phyloP scores from a whole-genome alignment of 495 filamentous ascomycete genomes.

The Xylaria castorea region DNA sequence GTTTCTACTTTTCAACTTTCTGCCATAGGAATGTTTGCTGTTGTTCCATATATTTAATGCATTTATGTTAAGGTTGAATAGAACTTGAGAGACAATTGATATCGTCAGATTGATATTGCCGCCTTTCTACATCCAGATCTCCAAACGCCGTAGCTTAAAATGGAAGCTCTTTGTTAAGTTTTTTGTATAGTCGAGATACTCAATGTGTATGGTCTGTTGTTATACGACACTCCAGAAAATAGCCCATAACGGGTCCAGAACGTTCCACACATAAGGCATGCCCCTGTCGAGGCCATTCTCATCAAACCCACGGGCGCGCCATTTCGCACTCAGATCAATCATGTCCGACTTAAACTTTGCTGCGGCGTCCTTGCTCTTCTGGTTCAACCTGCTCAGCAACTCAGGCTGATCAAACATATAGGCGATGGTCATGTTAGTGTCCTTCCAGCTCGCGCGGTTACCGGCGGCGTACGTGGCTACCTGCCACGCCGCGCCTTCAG shows the following conservation, averaged over 20 bases:
- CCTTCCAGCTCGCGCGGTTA: constrained; percentile 30
- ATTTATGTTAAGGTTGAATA: background rate
- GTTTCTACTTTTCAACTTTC: background rate
- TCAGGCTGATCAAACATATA: constrained; percentile 40
- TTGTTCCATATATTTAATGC: background rate
- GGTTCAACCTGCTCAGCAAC: constrained; percentile 33
- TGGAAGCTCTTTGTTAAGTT: background rate
- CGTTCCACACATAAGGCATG: constrained; percentile 50
- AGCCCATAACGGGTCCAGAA: constrained; percentile 36
- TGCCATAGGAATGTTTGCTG: background rate
- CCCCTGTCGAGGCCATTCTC: constrained; percentile 43
- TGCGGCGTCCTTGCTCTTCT: constrained; percentile 28
- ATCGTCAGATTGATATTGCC: background rate
- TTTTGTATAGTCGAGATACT: background rate
- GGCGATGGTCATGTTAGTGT: constrained; percentile 34
- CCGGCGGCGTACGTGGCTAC: constrained; percentile 29
- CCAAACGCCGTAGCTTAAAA: background rate
- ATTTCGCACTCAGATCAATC: constrained; percentile 35
- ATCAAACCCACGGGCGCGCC: constrained; percentile 40
- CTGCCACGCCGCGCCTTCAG: constrained; percentile 14
- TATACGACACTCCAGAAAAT: constrained; percentile 31
- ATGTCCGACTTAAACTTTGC: constrained; percentile 34
- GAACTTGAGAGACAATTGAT: background rate
- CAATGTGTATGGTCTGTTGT: background rate
- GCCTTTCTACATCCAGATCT: background rate